phyloP scores from a whole-genome alignment of 768 basidiomycete species.

The Serendipita vermifera region DNA sequence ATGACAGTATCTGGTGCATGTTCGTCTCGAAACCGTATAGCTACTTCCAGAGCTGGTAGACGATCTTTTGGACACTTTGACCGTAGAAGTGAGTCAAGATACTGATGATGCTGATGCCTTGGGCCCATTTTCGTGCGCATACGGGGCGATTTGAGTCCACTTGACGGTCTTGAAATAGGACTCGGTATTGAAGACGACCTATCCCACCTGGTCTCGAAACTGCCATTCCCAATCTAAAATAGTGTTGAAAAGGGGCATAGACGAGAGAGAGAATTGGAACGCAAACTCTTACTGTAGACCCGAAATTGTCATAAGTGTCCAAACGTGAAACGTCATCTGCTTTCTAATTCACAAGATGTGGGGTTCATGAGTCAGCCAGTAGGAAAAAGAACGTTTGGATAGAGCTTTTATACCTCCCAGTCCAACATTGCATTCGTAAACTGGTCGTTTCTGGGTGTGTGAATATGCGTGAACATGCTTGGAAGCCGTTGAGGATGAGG shows the following conservation, averaged over 20 bases:
- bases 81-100: background rate
- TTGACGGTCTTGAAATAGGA: background rate
- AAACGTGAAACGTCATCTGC: no score
- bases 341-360: no score
- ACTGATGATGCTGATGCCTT: constrained; percentile 1
- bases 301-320: background rate
- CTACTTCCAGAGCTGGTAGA: background rate
- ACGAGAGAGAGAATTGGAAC: background rate
- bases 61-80: background rate
- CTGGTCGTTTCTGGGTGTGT: no score
- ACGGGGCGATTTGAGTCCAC: background rate
- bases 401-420: no score
- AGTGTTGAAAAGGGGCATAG: background rate
- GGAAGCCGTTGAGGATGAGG: no score
- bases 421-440: no score
- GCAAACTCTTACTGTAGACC: background rate
- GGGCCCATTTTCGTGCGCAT: no score
- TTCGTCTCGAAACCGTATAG: background rate
- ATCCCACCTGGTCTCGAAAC: background rate
- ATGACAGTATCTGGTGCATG: background rate
- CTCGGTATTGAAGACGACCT: background rate
- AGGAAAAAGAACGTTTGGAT: no score
- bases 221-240: background rate
- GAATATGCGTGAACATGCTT: no score
- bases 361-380: no score